These are phyloP conservation scores for Leucogyrophana mollusca DNA, from an alignment of 768 basidiomycete species.

Conservation along the genomic window DNA sequence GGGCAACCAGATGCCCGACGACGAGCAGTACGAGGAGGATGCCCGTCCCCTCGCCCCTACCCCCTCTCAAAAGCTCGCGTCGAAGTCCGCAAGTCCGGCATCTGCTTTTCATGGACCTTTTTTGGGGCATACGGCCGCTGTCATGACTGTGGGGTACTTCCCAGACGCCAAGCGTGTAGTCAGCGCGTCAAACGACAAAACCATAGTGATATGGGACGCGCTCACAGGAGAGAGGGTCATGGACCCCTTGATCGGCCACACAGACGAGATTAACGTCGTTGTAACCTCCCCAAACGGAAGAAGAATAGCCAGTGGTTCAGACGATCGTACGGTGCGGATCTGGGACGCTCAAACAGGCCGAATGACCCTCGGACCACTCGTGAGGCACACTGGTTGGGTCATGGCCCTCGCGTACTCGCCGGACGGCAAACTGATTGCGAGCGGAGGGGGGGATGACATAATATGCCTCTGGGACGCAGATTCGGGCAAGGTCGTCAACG, in stretches of 20 bases:
- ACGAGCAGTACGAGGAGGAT: too few relatives aligned
- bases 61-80: too few relatives aligned
- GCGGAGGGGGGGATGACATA: conserved; percentile 12
- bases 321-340: conserved; percentile 27
- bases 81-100: conserved; percentile 7
- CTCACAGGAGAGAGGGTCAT: conserved; percentile 21
- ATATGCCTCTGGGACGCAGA: conserved; percentile 12
- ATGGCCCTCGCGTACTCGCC: conserved; percentile 7
- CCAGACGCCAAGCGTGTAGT: conserved; percentile 3
- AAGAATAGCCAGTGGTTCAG: conserved; percentile 24
- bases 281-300: conserved; percentile 27
- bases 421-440: conserved; percentile 1
- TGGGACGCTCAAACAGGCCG: conserved; percentile 21
- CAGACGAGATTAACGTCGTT: conserved; percentile 27
- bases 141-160: conserved; percentile 1
- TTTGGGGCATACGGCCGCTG: neutral
- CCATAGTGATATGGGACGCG: conserved; percentile 30
- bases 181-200: conserved; percentile 25
- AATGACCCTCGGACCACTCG: neutral
- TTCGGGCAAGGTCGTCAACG: neutral
- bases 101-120: conserved; percentile 11
- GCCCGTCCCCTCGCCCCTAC: too few relatives aligned
- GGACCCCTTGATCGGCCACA: conserved; percentile 28
- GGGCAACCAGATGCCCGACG: too few relatives aligned
- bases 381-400: too few relatives aligned